Evolutionary conservation across 441 rosid species (phyloP), one percentile per base, ranked within the genome.

Genomic region (Mallotus repandus): DNA sequence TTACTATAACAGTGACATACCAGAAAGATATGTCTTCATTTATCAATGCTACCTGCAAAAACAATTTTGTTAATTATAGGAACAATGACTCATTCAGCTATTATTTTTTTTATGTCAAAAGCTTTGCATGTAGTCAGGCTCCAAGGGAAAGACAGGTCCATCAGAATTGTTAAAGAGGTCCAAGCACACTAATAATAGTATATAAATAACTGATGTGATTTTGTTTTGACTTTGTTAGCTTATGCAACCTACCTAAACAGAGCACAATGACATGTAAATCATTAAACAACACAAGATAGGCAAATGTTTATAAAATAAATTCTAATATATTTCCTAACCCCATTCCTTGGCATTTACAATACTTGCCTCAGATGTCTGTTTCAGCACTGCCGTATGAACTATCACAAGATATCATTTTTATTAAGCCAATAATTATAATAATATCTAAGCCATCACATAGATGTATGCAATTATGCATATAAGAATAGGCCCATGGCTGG

Each of bases 41-140:
- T 59, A 45, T 70, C 65, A 76, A 48, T 56, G 77, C 66, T 52
- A 80, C 79, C 76, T 74, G 77, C 68, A 71, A 74, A 77, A 66
- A 66, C 63, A 74, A 63, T 52, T 77, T 50, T 64, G 68, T 80
- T 63, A 32, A 68, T 62, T 68, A 46, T 46, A 69, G 29, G 63
- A 62, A 71, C 14, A 68, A 45, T 41, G 54, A 49, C 12, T 32
- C 18, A 21, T 71, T 43, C 73, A 70, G 8, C 38, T 29, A 29
- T 15, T 46, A 22, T 63, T 29, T 66, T 43, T 43, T 5, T 13
- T 11, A 18, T 35, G 1, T 43, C 69, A 49, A 25, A 53, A 52
- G 48, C 45, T 38, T 46, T 15, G 54, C 68, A 53, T 48, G 35
- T 14, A 67, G 7, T 38, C 5, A 38, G 57, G 46, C 46, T 38